Conservation (phyloP, 345 rosid genomes). For the Populus ilicifolia region DNA sequence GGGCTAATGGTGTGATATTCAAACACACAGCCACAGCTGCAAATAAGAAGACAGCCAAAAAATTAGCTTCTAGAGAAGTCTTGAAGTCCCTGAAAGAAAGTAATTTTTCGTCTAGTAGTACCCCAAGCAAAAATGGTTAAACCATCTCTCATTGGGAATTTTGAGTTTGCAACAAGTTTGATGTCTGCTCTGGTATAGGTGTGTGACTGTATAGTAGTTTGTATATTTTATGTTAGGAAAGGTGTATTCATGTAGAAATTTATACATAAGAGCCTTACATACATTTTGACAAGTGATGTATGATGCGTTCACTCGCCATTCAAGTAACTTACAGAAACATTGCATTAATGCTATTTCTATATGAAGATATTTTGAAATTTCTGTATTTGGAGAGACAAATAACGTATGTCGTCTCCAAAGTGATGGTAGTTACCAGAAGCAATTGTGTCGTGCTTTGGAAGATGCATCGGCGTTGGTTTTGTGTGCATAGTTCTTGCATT, state of each 20-base stretch:
- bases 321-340: neutral
- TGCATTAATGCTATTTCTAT: neutral
- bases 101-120: neutral
- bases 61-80: slow-evolving; percentile 53
- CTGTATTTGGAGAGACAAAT: too few relatives aligned
- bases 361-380: neutral
- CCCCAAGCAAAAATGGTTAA: neutral
- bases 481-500: neutral
- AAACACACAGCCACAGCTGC: slow-evolving; percentile 35
- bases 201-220: neutral
- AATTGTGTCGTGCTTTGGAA: neutral
- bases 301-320: neutral
- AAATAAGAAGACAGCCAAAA: slow-evolving; percentile 52
- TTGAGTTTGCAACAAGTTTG: neutral
- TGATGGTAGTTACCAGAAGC: neutral
- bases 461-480: neutral
- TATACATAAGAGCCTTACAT: neutral
- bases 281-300: neutral
- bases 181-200: neutral
- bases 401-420: too few relatives aligned
- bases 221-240: neutral
- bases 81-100: slow-evolving; percentile 44
- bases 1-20: slow-evolving; percentile 40
- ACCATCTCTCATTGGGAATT: neutral
- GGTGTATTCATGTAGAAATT: neutral